Percentiles rank a stretch among this genome's conserved stretches.
Evolutionary conservation across 768 basidiomycete species (phyloP).

Genomic region (Lactarius sp.): DNA sequence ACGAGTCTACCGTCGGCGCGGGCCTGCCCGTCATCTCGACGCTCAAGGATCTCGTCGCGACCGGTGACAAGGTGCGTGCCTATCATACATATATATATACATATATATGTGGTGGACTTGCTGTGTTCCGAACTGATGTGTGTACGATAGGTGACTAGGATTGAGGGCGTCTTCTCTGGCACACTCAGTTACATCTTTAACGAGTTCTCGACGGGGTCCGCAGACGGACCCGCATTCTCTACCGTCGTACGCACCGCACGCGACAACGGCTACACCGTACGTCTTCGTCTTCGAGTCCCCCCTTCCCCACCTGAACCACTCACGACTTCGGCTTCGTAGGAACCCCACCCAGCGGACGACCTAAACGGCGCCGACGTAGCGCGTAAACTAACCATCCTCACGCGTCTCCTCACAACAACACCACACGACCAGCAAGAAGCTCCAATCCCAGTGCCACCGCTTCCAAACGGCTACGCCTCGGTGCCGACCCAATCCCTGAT

Average conservation of each 20-base stretch:
- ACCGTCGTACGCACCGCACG: slow-evolving; percentile 84
- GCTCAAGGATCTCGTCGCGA: slow-evolving; percentile 88
- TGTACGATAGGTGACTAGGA: slow-evolving; percentile 60
- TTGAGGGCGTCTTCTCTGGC: slow-evolving; percentile 97
- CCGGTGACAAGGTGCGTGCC: slow-evolving; percentile 74
- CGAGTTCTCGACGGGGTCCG: slow-evolving; percentile 71
- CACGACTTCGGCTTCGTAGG: slow-evolving; percentile 42
- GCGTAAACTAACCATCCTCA: slow-evolving; percentile 92
- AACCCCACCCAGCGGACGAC: slow-evolving; percentile 96
- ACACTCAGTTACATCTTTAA: slow-evolving; percentile 99
- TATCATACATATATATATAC: too few relatives aligned
- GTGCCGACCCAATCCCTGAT: slow-evolving; percentile 85
- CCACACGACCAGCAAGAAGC: slow-evolving; percentile 29
- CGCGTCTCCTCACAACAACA: slow-evolving; percentile 63
- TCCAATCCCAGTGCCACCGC: slow-evolving; percentile 33
- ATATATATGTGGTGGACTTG: too few relatives aligned
- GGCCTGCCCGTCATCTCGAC: too few relatives aligned
- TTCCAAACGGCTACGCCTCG: slow-evolving; percentile 74
- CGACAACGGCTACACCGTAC: slow-evolving; percentile 90
- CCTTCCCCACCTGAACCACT: neutral
- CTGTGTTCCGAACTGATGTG: too few relatives aligned
- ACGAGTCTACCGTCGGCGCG: too few relatives aligned
- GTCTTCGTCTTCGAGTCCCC: slow-evolving; percentile 26
- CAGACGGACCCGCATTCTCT: slow-evolving; percentile 75
- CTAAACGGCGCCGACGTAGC: slow-evolving; percentile 96